Evolutionary conservation across 2,329 filamentous ascomycete species (phyloP).

Genomic region (Alternaria brassicicola): DNA sequence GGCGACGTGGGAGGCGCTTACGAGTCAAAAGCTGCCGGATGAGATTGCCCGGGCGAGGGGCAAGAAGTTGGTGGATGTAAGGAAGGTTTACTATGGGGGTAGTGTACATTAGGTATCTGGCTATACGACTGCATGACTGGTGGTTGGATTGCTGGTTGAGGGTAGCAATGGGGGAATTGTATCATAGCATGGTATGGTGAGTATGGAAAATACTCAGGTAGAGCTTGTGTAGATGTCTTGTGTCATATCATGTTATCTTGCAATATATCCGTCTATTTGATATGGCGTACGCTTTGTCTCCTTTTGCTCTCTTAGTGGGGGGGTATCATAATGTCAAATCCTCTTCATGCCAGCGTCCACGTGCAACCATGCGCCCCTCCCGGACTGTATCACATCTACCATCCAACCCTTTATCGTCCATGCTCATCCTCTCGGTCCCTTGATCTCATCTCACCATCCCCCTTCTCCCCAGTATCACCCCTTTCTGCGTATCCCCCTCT

Average conservation of each 20-base stretch:
- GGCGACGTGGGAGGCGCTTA: constrained; percentile 81
- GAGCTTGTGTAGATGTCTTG: constrained; percentile 3
- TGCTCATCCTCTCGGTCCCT: neutral
- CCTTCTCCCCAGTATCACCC: neutral
- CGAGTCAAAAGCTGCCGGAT: constrained; percentile 84
- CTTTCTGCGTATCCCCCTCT: neutral
- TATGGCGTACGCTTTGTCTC: neutral
- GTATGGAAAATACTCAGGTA: neutral
- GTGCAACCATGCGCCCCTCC: neutral
- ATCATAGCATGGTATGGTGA: constrained; percentile 15
- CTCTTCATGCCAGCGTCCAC: neutral
- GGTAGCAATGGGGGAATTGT: constrained; percentile 16
- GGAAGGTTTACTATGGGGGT: constrained; percentile 96
- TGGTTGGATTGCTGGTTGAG: neutral
- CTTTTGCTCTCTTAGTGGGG: neutral
- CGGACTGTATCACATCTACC: neutral
- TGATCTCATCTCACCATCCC: neutral
- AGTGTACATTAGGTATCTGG: constrained; percentile 44
- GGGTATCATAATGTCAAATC: constrained; percentile 8
- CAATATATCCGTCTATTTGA: neutral
- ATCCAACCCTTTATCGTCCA: neutral
- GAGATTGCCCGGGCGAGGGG: constrained; percentile 87
- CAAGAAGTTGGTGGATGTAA: constrained; percentile 93
- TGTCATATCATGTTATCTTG: constrained; percentile 3
- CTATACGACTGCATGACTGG: neutral